These are phyloP conservation scores for Chalciporus chontae DNA, from an alignment of 768 basidiomycete species.

Conservation along the genomic window DNA sequence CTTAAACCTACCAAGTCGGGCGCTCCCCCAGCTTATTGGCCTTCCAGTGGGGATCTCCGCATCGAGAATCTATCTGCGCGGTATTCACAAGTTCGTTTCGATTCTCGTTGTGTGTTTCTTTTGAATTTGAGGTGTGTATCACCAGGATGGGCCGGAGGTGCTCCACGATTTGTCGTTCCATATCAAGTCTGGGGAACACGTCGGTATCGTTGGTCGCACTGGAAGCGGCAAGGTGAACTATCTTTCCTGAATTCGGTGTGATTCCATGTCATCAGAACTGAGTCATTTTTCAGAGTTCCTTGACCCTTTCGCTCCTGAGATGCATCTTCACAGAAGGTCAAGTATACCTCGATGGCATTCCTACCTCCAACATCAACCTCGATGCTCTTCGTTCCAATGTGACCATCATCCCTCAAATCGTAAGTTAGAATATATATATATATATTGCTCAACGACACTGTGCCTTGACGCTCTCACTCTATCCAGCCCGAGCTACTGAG, in stretches of 20 bases:
- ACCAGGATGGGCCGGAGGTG: constrained; percentile 52
- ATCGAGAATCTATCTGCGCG: constrained; percentile 51
- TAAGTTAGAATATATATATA: constrained; percentile 14
- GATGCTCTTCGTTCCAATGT: constrained; percentile 50
- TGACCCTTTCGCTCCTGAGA: constrained; percentile 52
- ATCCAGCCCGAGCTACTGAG: constrained; percentile 28
- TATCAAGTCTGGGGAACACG: constrained; percentile 53
- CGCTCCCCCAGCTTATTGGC: constrained; percentile 64
- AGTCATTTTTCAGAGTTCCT: constrained; percentile 36
- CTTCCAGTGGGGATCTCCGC: constrained; percentile 49
- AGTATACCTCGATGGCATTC: constrained; percentile 49
- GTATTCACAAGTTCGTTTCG: constrained; percentile 36
- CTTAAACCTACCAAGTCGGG: constrained; percentile 36
- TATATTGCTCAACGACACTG: no score
- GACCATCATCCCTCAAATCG: constrained; percentile 59
- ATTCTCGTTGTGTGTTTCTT: no score
- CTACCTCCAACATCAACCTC: constrained; percentile 46
- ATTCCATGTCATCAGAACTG: constrained; percentile 5
- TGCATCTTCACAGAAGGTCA: constrained; percentile 52
- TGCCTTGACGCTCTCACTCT: no score
- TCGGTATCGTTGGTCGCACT: constrained; percentile 60
- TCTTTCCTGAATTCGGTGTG: no score
- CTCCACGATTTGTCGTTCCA: constrained; percentile 49
- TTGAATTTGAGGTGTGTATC: background rate
- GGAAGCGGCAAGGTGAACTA: constrained; percentile 47